These are phyloP conservation scores for Solanum chacoense DNA, from an alignment of 305 asterid species.

Conservation along the genomic window DNA sequence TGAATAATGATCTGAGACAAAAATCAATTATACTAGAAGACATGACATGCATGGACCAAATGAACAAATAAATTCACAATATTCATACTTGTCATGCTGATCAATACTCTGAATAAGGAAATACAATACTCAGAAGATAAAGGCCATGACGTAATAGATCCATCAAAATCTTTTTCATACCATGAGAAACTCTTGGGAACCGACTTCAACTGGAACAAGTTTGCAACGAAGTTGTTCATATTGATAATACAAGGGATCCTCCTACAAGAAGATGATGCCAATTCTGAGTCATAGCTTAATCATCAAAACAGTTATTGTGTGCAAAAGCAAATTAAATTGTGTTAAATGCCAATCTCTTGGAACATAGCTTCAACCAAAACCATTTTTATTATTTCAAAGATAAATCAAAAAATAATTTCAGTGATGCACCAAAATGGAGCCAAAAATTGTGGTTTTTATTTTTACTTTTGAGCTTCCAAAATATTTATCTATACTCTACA, in stretches of 20 bases:
- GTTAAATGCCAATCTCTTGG: neutral
- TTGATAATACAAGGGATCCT: slow-evolving; percentile 70
- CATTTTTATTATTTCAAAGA: neutral
- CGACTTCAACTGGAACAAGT: slow-evolving; percentile 53
- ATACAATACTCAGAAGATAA: neutral
- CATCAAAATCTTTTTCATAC: slow-evolving; percentile 18
- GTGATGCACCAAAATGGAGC: neutral
- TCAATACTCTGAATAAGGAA: neutral
- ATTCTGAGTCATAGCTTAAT: neutral
- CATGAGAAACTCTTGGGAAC: slow-evolving; percentile 52
- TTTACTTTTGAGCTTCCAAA: neutral
- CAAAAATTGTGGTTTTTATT: neutral
- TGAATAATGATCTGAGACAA: neutral
- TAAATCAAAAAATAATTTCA: neutral
- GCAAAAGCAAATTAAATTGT: neutral
- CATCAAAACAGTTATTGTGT: neutral
- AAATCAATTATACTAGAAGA: neutral
- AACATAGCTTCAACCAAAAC: neutral
- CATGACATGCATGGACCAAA: neutral
- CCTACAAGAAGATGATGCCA: slow-evolving; percentile 21
- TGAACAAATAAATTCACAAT: neutral
- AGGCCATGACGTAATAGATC: neutral
- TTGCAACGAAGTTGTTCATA: slow-evolving; percentile 71
- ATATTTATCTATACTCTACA: neutral
- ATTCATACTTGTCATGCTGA: neutral